Conservation (phyloP, 169 alveolate species). For the Cyclospora cayetanensis region DNA sequence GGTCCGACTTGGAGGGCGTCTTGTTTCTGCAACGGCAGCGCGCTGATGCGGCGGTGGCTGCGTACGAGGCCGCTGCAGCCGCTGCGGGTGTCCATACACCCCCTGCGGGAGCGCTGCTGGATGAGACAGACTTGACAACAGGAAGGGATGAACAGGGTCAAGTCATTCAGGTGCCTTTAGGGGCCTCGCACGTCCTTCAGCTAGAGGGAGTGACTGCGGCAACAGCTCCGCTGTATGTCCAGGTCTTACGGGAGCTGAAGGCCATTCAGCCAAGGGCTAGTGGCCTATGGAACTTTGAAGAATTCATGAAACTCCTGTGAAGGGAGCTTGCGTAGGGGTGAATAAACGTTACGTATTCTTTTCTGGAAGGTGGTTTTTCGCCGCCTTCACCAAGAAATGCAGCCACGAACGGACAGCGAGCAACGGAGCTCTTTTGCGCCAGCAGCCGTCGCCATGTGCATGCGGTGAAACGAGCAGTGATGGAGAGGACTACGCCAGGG, state of each 20-base stretch:
- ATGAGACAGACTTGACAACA: conserved; percentile 36
- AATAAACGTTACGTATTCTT: background rate
- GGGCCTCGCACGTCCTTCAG: conserved; percentile 26
- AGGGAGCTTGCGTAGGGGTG: background rate
- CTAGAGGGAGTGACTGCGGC: conserved; percentile 65
- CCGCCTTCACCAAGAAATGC: too few species aligned
- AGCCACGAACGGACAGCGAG: too few species aligned
- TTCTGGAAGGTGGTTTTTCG: too few species aligned
- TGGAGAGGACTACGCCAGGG: too few species aligned
- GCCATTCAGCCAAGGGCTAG: conserved; percentile 34
- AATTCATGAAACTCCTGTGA: conserved; percentile 45
- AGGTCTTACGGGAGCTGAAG: conserved; percentile 53
- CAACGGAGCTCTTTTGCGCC: too few species aligned
- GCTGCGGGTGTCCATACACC: conserved; percentile 7
- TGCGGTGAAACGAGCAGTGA: too few species aligned
- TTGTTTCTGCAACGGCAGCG: conserved; percentile 32
- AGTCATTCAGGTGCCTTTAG: conserved; percentile 24
- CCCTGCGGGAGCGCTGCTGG: conserved; percentile 43
- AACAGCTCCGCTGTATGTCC: conserved; percentile 53
- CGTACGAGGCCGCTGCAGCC: background rate
- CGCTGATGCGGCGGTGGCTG: conserved; percentile 45
- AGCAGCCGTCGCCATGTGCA: too few species aligned
- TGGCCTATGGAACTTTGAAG: conserved; percentile 50
- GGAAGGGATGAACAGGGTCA: conserved; percentile 39
- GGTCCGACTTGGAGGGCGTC: conserved; percentile 33